Evolutionary conservation across 106 monocot species (phyloP), one percentile per base, ranked within the genome.

Genomic region (Agapanthus africanus): DNA sequence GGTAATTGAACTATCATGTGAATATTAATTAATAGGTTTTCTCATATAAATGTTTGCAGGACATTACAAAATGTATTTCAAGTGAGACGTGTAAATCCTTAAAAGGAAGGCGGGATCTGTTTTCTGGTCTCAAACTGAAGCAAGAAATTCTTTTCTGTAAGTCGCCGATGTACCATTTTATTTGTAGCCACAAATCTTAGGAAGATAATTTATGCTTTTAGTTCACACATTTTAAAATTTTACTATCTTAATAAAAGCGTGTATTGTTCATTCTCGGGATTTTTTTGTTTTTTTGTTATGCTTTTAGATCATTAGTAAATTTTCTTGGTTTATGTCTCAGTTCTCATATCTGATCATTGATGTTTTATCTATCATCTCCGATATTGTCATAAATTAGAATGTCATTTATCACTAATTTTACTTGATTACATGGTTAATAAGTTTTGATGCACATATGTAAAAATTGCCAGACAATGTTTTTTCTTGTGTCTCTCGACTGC

Each of bases 91-190:
- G 90, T 65, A 83, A 76, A 52, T 70, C 73, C 50, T 60, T 94
- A 50, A 90, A 90, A 77, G 79, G 42, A 80, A 84, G 77, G 57
- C 80, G 85, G 11, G 90, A 94, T 77, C 36, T 81, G 60, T 94
- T 94, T 83, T 74, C 83, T 75, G 90, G 85, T 30, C 80, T 94
- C 46, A 94, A 87, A 76, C 47, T 90, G 66, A 94, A 90, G 82
- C 90, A 94, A 81, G 94, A 94, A 68, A 77, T 94, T 75, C 81
- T 94, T 76, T 69, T 82, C 54, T 85, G 94, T 90, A 78, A 87
- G 94, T 73, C 6, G 30, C 33, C 28, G 23, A n/a, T 36, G 31
- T 59, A 49, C 11, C 7, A 50, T 70, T 70, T 31, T 31, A 1
- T 59, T 40, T 59, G 32, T 5, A 60, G 26, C 9, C 11, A 16